phyloP scores from a whole-genome alignment of 2,329 filamentous ascomycete genomes.

The Ophiostoma quercus region DNA sequence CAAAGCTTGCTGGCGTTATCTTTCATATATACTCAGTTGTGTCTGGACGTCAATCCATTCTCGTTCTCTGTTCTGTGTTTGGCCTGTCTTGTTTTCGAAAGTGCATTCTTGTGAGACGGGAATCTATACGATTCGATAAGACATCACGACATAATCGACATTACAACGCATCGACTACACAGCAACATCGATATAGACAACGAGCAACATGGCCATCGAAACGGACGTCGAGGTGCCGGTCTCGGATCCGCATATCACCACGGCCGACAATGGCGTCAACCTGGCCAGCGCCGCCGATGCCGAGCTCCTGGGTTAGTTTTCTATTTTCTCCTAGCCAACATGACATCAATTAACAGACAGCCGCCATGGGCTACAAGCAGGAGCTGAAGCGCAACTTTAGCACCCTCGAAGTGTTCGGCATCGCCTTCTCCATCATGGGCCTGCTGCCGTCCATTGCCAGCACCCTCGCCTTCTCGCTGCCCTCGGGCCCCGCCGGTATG shows the following conservation, averaged over 20 bases:
- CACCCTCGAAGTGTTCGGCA: conserved; percentile 57
- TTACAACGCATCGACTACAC: neutral
- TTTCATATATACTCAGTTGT: neutral
- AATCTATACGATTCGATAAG: neutral
- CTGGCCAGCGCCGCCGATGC: conserved; percentile 33
- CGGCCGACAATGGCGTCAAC: conserved; percentile 26
- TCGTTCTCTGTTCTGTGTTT: neutral
- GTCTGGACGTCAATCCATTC: neutral
- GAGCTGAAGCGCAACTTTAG: conserved; percentile 58
- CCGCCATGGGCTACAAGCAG: conserved; percentile 44
- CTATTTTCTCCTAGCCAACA: too few species aligned
- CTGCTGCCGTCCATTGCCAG: conserved; percentile 56
- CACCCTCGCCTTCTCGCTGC: conserved; percentile 54
- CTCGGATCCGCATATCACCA: conserved; percentile 25
- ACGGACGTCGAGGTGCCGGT: conserved; percentile 26
- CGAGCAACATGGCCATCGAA: neutral
- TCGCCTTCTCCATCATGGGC: conserved; percentile 57
- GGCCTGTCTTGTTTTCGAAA: neutral
- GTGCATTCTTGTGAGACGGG: neutral
- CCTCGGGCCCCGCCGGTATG: conserved; percentile 55
- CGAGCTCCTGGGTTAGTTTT: conserved; percentile 29
- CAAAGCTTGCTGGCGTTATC: conserved; percentile 4
- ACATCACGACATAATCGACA: neutral
- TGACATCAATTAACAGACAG: neutral
- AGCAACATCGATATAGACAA: neutral